Percentiles rank a stretch among this genome's conserved stretches.
Evolutionary conservation across 225 moss, liverwort and hornwort species (phyloP).

Genomic region (Pseudisothecium myosuroides): DNA sequence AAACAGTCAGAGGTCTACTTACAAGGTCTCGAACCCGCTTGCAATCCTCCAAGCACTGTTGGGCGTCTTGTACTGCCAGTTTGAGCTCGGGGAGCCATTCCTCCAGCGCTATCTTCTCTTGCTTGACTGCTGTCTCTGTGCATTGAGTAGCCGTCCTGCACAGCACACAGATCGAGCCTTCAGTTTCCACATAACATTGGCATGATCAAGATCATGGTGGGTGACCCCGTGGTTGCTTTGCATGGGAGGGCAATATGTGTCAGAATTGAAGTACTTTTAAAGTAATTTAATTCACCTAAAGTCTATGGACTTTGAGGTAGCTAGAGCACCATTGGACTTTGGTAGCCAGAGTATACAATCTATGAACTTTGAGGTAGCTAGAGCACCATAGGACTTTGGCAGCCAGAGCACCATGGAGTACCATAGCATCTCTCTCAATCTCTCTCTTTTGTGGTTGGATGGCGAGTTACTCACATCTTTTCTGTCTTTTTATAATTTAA

Average conservation of each 20-base stretch:
- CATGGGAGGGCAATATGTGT: background rate
- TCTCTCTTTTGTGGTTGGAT: background rate
- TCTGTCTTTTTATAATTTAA: background rate
- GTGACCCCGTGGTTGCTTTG: background rate
- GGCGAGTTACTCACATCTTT: background rate
- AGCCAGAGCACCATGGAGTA: background rate
- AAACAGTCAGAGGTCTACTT: background rate
- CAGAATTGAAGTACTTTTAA: background rate
- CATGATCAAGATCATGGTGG: background rate
- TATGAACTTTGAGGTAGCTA: background rate
- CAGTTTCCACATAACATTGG: background rate
- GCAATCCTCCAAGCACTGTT: constrained; percentile 87
- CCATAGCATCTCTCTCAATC: background rate
- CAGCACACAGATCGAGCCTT: background rate
- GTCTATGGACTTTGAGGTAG: background rate
- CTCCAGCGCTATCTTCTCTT: constrained; percentile 78
- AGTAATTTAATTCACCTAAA: background rate
- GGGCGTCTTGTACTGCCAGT: constrained; percentile 86
- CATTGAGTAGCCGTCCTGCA: constrained; percentile 68
- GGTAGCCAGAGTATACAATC: background rate
- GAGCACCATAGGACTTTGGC: background rate
- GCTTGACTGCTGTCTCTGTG: constrained; percentile 56
- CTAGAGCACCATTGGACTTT: background rate
- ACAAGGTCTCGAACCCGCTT: constrained; percentile 88
- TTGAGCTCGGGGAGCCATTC: constrained; percentile 97